Base-by-base conservation (phyloP, 2,329 filamentous ascomycete genomes). In the Mycogone perniciosa region DNA sequence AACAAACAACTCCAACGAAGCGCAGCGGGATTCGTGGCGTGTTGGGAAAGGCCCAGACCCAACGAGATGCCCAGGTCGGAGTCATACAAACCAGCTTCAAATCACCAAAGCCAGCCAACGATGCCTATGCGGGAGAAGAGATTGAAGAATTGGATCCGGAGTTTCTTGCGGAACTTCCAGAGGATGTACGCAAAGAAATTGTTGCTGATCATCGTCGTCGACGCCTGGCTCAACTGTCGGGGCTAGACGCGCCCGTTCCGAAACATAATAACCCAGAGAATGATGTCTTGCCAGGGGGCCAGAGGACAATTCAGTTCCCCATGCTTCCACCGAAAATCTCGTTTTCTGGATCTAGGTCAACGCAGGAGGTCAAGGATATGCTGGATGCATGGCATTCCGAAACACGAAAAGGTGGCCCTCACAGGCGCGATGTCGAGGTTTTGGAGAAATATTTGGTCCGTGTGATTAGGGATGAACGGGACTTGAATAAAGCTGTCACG, bases 81-180 rank as follows among this genome's bases (percentile, higher is more conserved):
- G 73, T 91, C 1, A 79, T 83, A 4, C 89, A 93, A 67, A 85
- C 88, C 1, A 91, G 79, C 59, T 89, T 95, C 59, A 74, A 83
- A 39, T 62, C 71, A n/a, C 63, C 67, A 4, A 68, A 71, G 13
- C 57, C 62, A 41, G 53, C 55, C 5, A 62, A 64, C 4, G 64
- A 69, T 3, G 57, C 50, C 4, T 55, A 58, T 0, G 54, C 52
- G 10, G 57, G 60, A 1, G 63, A 74, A 6, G 68, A 67, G 5
- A 55, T 72, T 1, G 74, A 76, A 44, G 75, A 79, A 39, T 67
- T 89, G 3, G 85, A 89, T 52, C 73, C 80, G 0, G 82, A 84
- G 0, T 91, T 96, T 61, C 81, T 97, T 3, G 82, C 85, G 1
- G 89, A 90, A 11, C 74, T 97, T 1, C 92, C 92, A 0, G 84